Base-by-base conservation (phyloP, 371 early-diverging fungal genomes). In the Polyrhizophydium stewartii region DNA sequence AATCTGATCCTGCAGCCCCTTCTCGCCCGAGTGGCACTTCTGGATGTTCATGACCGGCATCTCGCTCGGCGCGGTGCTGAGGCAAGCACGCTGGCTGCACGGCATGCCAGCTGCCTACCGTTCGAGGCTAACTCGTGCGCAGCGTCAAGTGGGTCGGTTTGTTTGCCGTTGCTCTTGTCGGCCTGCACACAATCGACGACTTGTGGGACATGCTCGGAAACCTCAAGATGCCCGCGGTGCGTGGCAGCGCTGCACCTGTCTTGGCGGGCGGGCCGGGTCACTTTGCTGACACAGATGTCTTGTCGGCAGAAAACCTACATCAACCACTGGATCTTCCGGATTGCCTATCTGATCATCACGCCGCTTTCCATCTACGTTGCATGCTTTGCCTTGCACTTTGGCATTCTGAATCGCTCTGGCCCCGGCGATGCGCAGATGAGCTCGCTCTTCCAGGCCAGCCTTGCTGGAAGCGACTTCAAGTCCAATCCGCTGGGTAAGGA, bases 71-170 rank as follows among this genome's bases (percentile, higher is more conserved):
- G 82, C 90, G 55, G 94, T 90, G 9, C 76, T 87, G 12, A 90
- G 88, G 88, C 84, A 68, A 16, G 56, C 19, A 52, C n/a, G 1
- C 24, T 19, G 28, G n/a, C n/a, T 43, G n/a, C 16, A 43, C 43
- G 16, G 43, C n/a, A 43, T 43, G 30, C 19, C 22, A 45, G 16
- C 56, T 19, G 25, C 35, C 30, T 25, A 24, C 19, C n/a, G 32
- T 2, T 35, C 30, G 28, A 6, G 35, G 22, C 59, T 24, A 30
- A 19, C 16, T n/a, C 52, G 38, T 30, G 40, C 61, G 65, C 47
- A 97, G 98, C 79, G 89, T 99, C 21, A 99, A 99, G 73, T 99
- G 99, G 99, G 98, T 99, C 33, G 99, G 99, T 0, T 78, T 97
- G 51, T 92, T 99, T 74, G 89, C 90, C 21, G 92, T 94, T 5